A percentile compares a stretch with the other conserved stretches of the same genome.
phyloP scores from a whole-genome alignment of 495 filamentous ascomycete genomes.

The Penicillium bialowiezense region DNA sequence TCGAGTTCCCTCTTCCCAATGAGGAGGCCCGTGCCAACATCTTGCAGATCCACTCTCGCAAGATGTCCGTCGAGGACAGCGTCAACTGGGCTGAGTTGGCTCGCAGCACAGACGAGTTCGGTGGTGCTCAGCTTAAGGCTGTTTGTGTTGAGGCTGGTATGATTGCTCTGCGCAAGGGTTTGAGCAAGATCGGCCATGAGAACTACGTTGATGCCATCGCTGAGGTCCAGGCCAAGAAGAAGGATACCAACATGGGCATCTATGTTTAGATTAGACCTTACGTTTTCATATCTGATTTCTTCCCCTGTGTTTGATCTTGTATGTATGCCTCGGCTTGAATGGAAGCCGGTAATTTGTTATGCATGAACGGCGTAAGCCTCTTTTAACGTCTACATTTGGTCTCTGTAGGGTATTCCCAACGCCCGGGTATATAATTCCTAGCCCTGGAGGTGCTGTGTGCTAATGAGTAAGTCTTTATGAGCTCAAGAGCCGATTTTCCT shows the following conservation, averaged over 20 bases:
- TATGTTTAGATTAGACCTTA: constrained; percentile 38
- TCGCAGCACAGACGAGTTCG: constrained; percentile 98
- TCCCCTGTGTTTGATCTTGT: constrained; percentile 18
- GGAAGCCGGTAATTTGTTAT: constrained; percentile 22
- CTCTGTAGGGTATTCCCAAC: no score
- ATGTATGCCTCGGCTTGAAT: constrained; percentile 25
- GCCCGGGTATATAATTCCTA: no score
- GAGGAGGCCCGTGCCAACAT: constrained; percentile 98
- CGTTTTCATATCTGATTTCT: constrained; percentile 10
- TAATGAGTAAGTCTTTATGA: background rate
- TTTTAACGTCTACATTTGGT: no score
- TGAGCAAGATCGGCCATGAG: constrained; percentile 93
- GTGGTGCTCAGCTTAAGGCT: constrained; percentile 94
- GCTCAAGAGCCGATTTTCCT: background rate
- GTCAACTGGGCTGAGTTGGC: constrained; percentile 98
- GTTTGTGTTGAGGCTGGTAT: constrained; percentile 99
- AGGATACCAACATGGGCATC: constrained; percentile 67
- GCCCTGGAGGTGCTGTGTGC: no score
- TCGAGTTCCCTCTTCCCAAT: constrained; percentile 99
- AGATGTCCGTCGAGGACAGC: constrained; percentile 92
- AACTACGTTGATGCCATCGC: constrained; percentile 98
- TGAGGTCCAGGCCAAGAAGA: constrained; percentile 98
- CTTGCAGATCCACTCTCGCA: constrained; percentile 92
- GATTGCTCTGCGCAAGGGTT: constrained; percentile 92
- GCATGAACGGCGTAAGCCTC: no score